Percentiles rank a stretch among this genome's conserved stretches.
Evolutionary conservation across 805 yeast species (phyloP).

Genomic region (Cyberlindnera xylosilytica): DNA sequence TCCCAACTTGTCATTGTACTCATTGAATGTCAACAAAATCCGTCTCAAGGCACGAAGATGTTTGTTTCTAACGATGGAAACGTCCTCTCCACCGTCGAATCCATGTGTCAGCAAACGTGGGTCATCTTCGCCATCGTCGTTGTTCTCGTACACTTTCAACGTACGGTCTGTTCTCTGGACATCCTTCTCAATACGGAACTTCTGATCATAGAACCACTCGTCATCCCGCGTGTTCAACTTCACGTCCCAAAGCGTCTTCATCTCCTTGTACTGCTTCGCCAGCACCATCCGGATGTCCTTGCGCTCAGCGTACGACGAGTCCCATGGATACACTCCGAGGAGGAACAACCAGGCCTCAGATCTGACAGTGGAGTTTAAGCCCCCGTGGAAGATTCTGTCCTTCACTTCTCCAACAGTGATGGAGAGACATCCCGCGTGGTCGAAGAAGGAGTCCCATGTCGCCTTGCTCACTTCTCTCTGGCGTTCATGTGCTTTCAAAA

Average conservation of each 20-base stretch:
- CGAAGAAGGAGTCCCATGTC: constrained; percentile 88
- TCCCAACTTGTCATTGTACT: constrained; percentile 78
- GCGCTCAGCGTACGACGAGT: constrained; percentile 68
- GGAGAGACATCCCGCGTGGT: constrained; percentile 64
- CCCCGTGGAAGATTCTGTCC: constrained; percentile 87
- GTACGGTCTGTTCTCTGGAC: constrained; percentile 88
- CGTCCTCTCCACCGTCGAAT: constrained; percentile 36
- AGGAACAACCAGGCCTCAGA: constrained; percentile 83
- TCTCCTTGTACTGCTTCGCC: constrained; percentile 55
- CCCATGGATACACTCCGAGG: constrained; percentile 87
- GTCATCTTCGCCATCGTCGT: constrained; percentile 31
- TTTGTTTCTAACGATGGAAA: constrained; percentile 66
- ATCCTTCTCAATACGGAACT: constrained; percentile 87
- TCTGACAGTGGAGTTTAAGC: constrained; percentile 57
- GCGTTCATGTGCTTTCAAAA: constrained; percentile 55
- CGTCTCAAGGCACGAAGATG: constrained; percentile 72
- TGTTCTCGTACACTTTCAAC: constrained; percentile 53
- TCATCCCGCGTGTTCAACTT: constrained; percentile 44
- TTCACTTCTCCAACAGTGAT: constrained; percentile 78
- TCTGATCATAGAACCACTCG: constrained; percentile 86
- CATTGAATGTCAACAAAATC: constrained; percentile 82
- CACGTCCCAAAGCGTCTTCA: constrained; percentile 71
- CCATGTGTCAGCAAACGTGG: constrained; percentile 25
- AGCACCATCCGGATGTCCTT: constrained; percentile 52
- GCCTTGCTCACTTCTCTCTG: constrained; percentile 59